Evolutionary conservation across 495 filamentous ascomycete species (phyloP).

Genomic region (Penicillium diatomitis): DNA sequence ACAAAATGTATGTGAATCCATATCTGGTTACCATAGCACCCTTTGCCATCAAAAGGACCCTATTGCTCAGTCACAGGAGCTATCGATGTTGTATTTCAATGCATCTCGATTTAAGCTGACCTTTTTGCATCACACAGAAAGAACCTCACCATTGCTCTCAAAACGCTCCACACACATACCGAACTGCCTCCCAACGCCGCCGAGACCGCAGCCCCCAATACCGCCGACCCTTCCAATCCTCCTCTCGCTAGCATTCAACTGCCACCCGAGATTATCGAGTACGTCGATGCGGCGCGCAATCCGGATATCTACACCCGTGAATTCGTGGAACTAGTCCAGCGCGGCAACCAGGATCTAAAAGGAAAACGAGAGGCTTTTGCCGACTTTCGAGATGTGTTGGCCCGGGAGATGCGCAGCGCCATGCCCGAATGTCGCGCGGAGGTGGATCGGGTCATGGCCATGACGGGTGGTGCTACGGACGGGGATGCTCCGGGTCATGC

Average conservation of each 20-base stretch:
- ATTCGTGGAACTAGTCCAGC: slow-evolving; percentile 85
- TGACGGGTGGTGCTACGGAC: slow-evolving; percentile 19
- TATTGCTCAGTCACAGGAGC: neutral
- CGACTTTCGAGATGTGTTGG: slow-evolving; percentile 72
- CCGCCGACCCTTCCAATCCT: slow-evolving; percentile 37
- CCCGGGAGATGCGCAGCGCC: slow-evolving; percentile 63
- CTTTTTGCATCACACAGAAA: slow-evolving; percentile 17
- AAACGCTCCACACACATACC: slow-evolving; percentile 34
- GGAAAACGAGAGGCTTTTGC: slow-evolving; percentile 78
- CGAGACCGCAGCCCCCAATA: slow-evolving; percentile 24
- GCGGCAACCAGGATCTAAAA: slow-evolving; percentile 73
- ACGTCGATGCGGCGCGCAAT: slow-evolving; percentile 89
- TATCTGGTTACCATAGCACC: too few species aligned
- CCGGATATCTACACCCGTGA: slow-evolving; percentile 98
- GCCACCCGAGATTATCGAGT: slow-evolving; percentile 84
- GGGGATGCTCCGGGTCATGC: neutral
- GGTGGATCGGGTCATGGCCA: slow-evolving; percentile 51
- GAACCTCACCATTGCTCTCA: slow-evolving; percentile 35
- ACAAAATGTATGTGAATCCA: slow-evolving; percentile 46
- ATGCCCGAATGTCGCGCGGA: slow-evolving; percentile 71
- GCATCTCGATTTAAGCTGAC: neutral
- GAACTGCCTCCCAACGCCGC: slow-evolving; percentile 14
- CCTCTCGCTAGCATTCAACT: slow-evolving; percentile 45
- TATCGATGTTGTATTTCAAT: neutral
- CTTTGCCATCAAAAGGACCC: too few species aligned